phyloP scores from a whole-genome alignment of 202 grass and related monocot genomes.

The Carex sylvatica region DNA sequence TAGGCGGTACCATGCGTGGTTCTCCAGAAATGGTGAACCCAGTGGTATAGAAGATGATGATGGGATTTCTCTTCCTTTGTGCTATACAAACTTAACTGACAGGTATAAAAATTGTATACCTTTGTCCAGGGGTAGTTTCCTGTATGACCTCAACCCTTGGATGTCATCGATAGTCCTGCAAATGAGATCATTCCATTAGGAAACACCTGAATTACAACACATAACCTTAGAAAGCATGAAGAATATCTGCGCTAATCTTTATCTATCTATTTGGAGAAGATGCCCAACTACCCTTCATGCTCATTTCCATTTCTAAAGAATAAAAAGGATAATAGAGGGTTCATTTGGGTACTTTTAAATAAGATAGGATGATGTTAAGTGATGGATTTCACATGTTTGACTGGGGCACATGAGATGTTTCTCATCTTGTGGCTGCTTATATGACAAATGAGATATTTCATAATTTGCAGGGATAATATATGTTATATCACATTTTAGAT shows the following conservation, averaged over 20 bases:
- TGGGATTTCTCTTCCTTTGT: constrained; percentile 85
- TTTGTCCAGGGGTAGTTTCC: constrained; percentile 29
- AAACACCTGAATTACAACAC: constrained; percentile 11
- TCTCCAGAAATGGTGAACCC: constrained; percentile 58
- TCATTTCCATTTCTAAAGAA: neutral
- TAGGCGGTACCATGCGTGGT: constrained; percentile 99
- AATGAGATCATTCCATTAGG: neutral
- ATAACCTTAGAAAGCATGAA: neutral
- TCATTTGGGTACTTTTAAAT: neutral
- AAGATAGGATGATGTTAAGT: neutral
- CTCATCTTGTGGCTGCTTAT: neutral
- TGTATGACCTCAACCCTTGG: neutral
- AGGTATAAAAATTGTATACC: constrained; percentile 45
- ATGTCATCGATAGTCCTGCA: neutral
- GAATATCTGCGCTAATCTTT: neutral
- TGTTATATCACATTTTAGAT: neutral
- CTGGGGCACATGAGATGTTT: neutral
- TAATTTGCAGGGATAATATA: neutral
- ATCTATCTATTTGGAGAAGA: neutral
- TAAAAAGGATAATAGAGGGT: neutral
- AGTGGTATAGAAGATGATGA: constrained; percentile 90
- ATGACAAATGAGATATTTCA: neutral
- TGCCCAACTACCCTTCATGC: neutral
- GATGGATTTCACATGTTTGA: neutral
- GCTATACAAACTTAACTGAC: constrained; percentile 73